Conservation (phyloP, 352 stramenopile genomes). For the Phytophthora tentaculata region DNA sequence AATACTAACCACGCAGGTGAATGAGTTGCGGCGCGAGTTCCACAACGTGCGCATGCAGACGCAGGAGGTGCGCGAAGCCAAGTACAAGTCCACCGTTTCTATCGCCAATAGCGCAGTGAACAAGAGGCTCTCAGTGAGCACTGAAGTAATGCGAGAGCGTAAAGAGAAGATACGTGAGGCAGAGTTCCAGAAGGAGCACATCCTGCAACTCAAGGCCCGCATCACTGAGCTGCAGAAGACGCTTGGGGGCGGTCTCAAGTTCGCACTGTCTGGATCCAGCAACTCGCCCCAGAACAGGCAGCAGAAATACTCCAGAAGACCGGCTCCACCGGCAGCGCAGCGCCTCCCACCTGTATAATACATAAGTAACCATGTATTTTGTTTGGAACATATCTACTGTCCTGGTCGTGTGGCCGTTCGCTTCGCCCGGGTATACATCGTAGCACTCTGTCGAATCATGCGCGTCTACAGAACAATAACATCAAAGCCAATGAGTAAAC, state of each 20-base stretch:
- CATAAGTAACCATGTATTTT: neutral
- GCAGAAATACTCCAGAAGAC: conserved; percentile 37
- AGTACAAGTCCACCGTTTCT: conserved; percentile 39
- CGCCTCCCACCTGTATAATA: conserved; percentile 80
- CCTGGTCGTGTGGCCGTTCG: conserved; percentile 39
- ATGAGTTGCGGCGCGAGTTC: conserved; percentile 84
- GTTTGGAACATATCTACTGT: conserved; percentile 2
- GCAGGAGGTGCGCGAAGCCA: conserved; percentile 60
- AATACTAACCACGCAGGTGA: conserved; percentile 81
- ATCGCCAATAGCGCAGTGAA: conserved; percentile 26
- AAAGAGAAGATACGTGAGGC: conserved; percentile 67
- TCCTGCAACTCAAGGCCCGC: conserved; percentile 72
- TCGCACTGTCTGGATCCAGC: conserved; percentile 50
- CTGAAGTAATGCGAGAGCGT: conserved; percentile 28
- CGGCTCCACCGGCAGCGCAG: conserved; percentile 44
- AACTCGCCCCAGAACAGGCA: conserved; percentile 38
- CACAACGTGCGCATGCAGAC: conserved; percentile 80
- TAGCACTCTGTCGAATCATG: conserved; percentile 79
- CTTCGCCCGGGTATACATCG: conserved; percentile 85
- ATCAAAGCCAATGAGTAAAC: neutral
- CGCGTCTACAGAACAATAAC: conserved; percentile 50
- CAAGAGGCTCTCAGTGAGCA: conserved; percentile 27
- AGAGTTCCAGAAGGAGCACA: conserved; percentile 75
- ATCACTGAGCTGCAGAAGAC: conserved; percentile 71
- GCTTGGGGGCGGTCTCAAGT: conserved; percentile 60